Conservation (phyloP, 192 early-diverging fungal genomes). For the Piromyces finnis region DNA sequence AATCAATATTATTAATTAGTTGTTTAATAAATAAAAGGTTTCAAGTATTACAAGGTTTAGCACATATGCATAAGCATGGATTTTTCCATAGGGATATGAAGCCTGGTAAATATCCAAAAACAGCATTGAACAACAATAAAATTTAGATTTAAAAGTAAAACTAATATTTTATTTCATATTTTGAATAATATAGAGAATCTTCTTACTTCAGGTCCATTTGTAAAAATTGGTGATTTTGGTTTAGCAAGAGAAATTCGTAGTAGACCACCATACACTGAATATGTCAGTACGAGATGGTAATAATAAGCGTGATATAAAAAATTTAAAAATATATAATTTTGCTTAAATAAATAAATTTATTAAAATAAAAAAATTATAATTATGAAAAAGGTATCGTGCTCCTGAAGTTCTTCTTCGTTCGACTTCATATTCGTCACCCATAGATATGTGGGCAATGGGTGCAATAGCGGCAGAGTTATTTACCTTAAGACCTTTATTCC, state of each 20-base stretch:
- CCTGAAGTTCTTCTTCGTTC: constrained; percentile 82
- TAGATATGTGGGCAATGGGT: constrained; percentile 95
- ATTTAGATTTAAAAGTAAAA: too few species aligned
- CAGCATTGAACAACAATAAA: too few species aligned
- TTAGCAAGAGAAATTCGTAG: constrained; percentile 77
- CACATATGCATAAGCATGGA: constrained; percentile 81
- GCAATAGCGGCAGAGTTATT: constrained; percentile 81
- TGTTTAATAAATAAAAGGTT: constrained; percentile 23
- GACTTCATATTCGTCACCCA: constrained; percentile 66
- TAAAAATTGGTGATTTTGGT: constrained; percentile 95
- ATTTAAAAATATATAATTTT: too few species aligned
- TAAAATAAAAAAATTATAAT: too few species aligned
- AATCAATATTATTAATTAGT: too few species aligned
- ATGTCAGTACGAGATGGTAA: constrained; percentile 94
- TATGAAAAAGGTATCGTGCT: constrained; percentile 63
- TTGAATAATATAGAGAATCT: constrained; percentile 51
- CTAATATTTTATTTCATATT: not conserved
- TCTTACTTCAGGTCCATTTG: constrained; percentile 35
- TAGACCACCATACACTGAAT: constrained; percentile 84
- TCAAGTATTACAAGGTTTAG: constrained; percentile 72
- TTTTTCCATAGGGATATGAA: constrained; percentile 96
- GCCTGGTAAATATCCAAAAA: constrained; percentile 41
- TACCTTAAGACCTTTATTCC: constrained; percentile 76
- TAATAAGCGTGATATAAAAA: not conserved
- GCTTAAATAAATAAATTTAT: too few species aligned